Evolutionary conservation across 352 stramenopile genomes (phyloP).

Genomic region (Halophytophthora polymorphica): DNA sequence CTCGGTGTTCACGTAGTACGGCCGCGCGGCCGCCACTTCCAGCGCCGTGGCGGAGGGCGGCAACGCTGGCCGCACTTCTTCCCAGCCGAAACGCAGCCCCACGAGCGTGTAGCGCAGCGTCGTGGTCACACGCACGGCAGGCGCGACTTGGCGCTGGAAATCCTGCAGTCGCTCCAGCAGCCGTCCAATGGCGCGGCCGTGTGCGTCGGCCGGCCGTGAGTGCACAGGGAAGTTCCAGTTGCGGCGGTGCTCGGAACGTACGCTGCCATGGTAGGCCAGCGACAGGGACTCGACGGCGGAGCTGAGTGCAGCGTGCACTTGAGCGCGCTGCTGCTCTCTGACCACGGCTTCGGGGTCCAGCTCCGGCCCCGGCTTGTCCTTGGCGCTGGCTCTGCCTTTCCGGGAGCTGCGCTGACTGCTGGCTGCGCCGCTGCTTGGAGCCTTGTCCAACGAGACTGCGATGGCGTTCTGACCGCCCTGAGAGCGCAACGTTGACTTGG

Average conservation of each 20-base stretch:
- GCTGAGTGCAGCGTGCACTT: slow-evolving; percentile 13
- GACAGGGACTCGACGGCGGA: slow-evolving; percentile 19
- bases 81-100: slow-evolving; percentile 68
- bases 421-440: neutral
- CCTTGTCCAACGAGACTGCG: slow-evolving; percentile 7
- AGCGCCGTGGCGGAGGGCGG: neutral
- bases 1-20: slow-evolving; percentile 50
- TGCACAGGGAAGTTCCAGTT: slow-evolving; percentile 50
- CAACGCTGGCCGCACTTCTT: slow-evolving; percentile 19
- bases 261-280: slow-evolving; percentile 49
- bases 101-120: slow-evolving; percentile 47
- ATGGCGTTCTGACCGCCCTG: neutral
- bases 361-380: neutral
- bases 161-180: slow-evolving; percentile 35
- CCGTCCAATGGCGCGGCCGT: slow-evolving; percentile 40
- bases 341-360: neutral
- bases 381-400: slow-evolving; percentile 6
- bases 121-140: slow-evolving; percentile 8
- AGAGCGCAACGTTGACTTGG: slow-evolving; percentile 8
- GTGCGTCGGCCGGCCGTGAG: slow-evolving; percentile 45
- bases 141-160: slow-evolving; percentile 28
- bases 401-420: slow-evolving; percentile 2
- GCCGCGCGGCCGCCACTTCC: slow-evolving; percentile 1
- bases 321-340: slow-evolving; percentile 7
- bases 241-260: slow-evolving; percentile 41